Base-by-base conservation (phyloP, 805 yeast species). In the Kluyveromyces lactis region DNA sequence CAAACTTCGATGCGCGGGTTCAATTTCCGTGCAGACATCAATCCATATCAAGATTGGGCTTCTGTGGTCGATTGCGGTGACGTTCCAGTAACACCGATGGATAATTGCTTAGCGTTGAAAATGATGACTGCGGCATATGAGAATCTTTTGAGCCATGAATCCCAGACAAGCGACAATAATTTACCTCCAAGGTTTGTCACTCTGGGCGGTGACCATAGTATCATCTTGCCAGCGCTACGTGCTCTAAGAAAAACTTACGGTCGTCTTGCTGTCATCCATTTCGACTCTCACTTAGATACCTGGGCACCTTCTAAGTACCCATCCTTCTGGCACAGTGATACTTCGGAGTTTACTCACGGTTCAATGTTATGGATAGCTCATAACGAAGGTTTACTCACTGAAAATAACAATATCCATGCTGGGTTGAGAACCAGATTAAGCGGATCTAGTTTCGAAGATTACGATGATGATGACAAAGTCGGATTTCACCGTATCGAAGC, bases 271-370 rank as follows among this genome's bases (percentile, higher is more conserved):
- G 77, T 85, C 27, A 73, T 85, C 41, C 95, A 85, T 60, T 82
- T 85, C 49, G 95, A 85, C 55, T 90, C 92, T 11, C 94, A 84
- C 62, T 68, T 84, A 48, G 94, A 85, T 57, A 84, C 94, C 4
- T 73, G 87, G 90, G 57, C 77, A 46, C 92, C 94, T 9, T 68
- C 73, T 43, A 72, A 77, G 55, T 83, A 82, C 53, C 82, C 85
- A 18, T 64, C 77, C 13, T 73, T 69, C 52, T 75, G 81, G 81
- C 67, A 66, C 49, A 66, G 76, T n/a, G 69, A 71, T 27, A 72
- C 70, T 49, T 64, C 73, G 31, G 76, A 78, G 36, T 72, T 81
- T 58, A 85, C 83, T 31, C 95, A 85, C 53, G 95, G 95, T 4
- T 79, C 92, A 5, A 82, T 85, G 89, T 67, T 85, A 28, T 84